A percentile compares a stretch with the other conserved stretches of the same genome.
Conservation (phyloP, 2,329 filamentous ascomycete species). For the Apiospora kogelbergensis region DNA sequence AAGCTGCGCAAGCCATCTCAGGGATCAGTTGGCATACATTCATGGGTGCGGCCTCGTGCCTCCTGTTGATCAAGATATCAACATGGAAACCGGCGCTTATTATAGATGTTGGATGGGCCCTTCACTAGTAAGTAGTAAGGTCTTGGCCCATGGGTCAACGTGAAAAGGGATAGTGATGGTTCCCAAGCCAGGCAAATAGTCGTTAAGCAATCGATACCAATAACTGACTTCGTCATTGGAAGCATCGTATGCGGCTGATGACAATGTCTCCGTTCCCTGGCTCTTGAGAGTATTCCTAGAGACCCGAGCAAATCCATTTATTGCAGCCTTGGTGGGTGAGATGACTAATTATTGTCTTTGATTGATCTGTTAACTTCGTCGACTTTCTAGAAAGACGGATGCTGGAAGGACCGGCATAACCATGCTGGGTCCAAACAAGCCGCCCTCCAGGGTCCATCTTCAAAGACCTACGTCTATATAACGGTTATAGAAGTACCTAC, state of each 20-base stretch:
- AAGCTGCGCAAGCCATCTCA: neutral
- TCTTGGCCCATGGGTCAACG: neutral
- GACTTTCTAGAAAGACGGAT: neutral
- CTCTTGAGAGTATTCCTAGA: neutral
- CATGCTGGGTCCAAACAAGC: neutral
- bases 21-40: neutral
- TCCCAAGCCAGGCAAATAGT: neutral
- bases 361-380: neutral
- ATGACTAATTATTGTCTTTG: neutral
- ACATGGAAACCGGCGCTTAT: neutral
- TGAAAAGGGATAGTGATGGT: neutral
- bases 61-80: neutral
- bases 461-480: too few relatives aligned
- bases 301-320: neutral
- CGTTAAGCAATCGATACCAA: neutral
- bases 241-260: neutral
- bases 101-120: neutral
- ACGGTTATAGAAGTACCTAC: too few relatives aligned
- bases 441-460: neutral
- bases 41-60: neutral
- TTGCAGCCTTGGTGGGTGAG: neutral
- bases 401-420: neutral
- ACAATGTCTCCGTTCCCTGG: neutral
- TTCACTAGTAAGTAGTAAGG: neutral
- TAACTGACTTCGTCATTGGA: neutral